A percentile compares a stretch with the other conserved stretches of the same genome.
Conservation (phyloP, 192 early-diverging fungal genomes). For the Gryganskiella cystojenkinii region DNA sequence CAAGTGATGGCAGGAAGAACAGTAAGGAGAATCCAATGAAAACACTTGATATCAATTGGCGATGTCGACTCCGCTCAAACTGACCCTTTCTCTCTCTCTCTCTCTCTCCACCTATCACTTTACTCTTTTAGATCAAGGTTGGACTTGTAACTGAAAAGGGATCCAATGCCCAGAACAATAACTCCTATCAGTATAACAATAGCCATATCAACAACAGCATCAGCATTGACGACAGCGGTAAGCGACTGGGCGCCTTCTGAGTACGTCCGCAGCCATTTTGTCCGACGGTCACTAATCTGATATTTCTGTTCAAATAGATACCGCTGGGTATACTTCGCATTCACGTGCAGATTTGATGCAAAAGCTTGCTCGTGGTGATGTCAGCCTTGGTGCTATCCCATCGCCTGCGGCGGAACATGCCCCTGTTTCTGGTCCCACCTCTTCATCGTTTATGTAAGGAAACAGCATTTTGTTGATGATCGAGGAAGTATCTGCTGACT, state of each 20-base stretch:
- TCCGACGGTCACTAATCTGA: too few relatives aligned
- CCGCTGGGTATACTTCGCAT: constrained; percentile 70
- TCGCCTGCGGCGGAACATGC: constrained; percentile 34
- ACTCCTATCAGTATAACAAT: constrained; percentile 60
- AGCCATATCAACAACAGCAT: constrained; percentile 54
- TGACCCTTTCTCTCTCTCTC: constrained; percentile 12
- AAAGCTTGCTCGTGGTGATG: constrained; percentile 73
- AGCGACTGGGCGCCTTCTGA: background rate
- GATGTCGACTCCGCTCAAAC: background rate
- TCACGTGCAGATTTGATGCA: constrained; percentile 85
- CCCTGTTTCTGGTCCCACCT: constrained; percentile 24
- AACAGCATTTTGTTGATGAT: background rate
- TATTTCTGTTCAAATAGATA: constrained; percentile 46
- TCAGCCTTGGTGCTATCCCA: constrained; percentile 49
- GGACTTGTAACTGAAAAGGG: constrained; percentile 77
- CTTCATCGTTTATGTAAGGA: constrained; percentile 39
- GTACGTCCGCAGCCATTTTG: background rate
- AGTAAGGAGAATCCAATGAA: constrained; percentile 54
- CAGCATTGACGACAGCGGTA: constrained; percentile 54
- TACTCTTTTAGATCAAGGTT: constrained; percentile 72
- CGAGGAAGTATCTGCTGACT: background rate
- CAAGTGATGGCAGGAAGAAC: constrained; percentile 80
- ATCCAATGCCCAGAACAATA: constrained; percentile 44
- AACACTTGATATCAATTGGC: too few relatives aligned
- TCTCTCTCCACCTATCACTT: too few relatives aligned